Evolutionary conservation across 2,329 filamentous ascomycete genomes (phyloP).

Genomic region (Aspergillus viridinutans): DNA sequence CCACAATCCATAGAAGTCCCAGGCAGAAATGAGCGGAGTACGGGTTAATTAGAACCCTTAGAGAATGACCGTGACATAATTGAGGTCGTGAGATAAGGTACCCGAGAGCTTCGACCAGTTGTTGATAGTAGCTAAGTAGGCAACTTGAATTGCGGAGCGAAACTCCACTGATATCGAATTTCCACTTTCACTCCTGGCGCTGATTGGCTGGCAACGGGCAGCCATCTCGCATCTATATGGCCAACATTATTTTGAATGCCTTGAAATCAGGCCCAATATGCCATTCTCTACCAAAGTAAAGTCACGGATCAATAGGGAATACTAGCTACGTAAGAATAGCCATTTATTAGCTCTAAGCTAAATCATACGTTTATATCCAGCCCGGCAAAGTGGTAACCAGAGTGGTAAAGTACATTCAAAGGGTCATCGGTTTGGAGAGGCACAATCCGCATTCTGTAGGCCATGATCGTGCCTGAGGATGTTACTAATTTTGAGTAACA

Average conservation of each 20-base stretch:
- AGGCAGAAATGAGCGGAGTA: neutral
- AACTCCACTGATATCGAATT: neutral
- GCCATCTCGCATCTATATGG: no score
- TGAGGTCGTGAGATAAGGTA: neutral
- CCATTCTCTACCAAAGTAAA: neutral
- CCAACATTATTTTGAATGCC: neutral
- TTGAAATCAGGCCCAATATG: neutral
- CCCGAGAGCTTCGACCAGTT: neutral
- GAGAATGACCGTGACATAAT: neutral
- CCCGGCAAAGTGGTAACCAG: no score
- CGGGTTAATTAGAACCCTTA: neutral
- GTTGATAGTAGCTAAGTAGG: neutral
- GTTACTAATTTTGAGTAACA: no score
- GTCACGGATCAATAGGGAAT: neutral
- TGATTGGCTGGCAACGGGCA: neutral
- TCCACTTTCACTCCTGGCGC: neutral
- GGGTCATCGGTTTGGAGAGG: no score
- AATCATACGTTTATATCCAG: no score
- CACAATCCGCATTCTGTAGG: no score
- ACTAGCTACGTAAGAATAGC: neutral
- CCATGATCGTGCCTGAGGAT: no score
- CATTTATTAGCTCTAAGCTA: no score
- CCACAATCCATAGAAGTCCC: neutral
- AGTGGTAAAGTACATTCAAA: no score
- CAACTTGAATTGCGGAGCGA: neutral